Evolutionary conservation across 805 yeast species (phyloP), one percentile per base, ranked within the genome.

Genomic region (Ogataea saltuana): DNA sequence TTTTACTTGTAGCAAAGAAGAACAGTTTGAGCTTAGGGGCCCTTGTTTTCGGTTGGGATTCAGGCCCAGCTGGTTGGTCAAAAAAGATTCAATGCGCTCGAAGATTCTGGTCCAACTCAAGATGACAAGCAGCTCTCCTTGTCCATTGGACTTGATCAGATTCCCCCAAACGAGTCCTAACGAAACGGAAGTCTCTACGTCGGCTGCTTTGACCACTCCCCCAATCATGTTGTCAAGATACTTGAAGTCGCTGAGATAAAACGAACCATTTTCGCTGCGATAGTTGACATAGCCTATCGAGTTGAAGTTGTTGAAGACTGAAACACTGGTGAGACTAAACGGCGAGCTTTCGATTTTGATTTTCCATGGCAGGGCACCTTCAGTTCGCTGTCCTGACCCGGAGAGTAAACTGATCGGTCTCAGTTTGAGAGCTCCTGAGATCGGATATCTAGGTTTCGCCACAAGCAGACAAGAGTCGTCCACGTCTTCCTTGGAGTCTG

Each of bases 161-260:
- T 61, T 64, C 0, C 76, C 72, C 46, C 65, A 44, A 1, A 74
- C 61, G 19, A 74, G 49, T 0, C 79, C 79, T 5, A 68, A 11
- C 19, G 36, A 33, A 15, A 15, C 28, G 3, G 36, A 7, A 21
- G 8, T 15, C 16, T 6, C 35, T 22, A 28, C 31, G 8, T 23
- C 41, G 8, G 12, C 16, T 3, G 22, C 21, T 7, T 30, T 3
- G 4, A 51, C 61, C 7, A 68, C 45, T 0, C 70, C 75, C 6
- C 79, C 79, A 9, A 60, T 51, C 72, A 70, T 71, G 46, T 73
- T 74, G 40, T 74, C 78, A 46, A 74, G 41, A 49, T 65, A 74
- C 52, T 64, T 68, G 11, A 63, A 51, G 50, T 74, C 79, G 13
- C 69, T 53, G 6, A 73, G 49, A 37, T 47, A 36, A 16, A 52